A percentile compares a stretch with the other conserved stretches of the same genome.
Conservation (phyloP, 1,284 basidiomycete species). For the Sutorius eximius region DNA sequence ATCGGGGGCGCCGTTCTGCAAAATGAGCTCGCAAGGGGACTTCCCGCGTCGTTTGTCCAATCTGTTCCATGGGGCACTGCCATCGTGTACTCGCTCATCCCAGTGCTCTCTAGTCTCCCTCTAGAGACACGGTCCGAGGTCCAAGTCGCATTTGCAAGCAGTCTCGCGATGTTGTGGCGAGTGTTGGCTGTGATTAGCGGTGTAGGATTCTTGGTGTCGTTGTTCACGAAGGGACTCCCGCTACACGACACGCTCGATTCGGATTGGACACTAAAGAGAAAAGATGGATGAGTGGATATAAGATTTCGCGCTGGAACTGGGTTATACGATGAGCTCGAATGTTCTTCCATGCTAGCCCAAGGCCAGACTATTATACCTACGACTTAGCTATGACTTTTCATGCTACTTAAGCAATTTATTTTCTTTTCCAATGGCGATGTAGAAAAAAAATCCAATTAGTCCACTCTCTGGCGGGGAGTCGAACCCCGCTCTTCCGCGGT, state of each 20-base stretch:
- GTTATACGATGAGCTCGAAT: too few relatives aligned
- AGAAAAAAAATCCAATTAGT: too few relatives aligned
- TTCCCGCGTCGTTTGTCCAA: constrained; percentile 24
- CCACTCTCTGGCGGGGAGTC: constrained; percentile 44
- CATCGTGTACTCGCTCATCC: constrained; percentile 12
- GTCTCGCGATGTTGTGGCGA: constrained; percentile 8
- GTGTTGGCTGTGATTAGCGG: not conserved
- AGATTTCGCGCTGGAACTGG: not conserved
- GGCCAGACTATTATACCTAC: too few relatives aligned
- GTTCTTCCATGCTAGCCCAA: too few relatives aligned
- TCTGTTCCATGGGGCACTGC: constrained; percentile 8
- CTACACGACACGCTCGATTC: not conserved
- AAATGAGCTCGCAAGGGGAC: constrained; percentile 27
- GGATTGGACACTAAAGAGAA: constrained; percentile 6
- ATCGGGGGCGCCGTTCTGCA: constrained; percentile 34
- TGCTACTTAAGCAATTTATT: too few relatives aligned
- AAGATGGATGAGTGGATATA: not conserved
- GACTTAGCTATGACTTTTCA: too few relatives aligned
- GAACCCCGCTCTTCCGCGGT: constrained; percentile 44
- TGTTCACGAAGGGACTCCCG: constrained; percentile 8
- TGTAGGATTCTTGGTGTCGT: constrained; percentile 1
- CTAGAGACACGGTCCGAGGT: not conserved
- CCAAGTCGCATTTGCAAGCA: constrained; percentile 9
- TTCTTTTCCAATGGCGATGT: too few relatives aligned
- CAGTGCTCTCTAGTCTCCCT: constrained; percentile 1